Conservation (phyloP, 1,139 yeast species). For the Yamadazyma mexicana region DNA sequence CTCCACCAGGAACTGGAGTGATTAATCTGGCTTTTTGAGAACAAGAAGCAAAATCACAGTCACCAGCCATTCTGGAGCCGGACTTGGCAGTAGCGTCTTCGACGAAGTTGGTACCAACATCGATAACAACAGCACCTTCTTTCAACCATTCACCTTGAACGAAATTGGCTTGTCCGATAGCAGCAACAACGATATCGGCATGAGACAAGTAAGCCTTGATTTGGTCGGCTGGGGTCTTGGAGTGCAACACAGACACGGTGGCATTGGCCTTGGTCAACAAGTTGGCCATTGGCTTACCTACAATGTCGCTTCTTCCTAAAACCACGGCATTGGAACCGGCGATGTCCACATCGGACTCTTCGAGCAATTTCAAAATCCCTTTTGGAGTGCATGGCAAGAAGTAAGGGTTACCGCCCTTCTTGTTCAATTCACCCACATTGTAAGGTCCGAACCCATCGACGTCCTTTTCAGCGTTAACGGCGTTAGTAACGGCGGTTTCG, state of each 20-base stretch:
- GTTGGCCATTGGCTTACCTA: slow-evolving; percentile 90
- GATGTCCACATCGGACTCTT: slow-evolving; percentile 59
- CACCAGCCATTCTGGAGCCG: slow-evolving; percentile 90
- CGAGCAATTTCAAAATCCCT: slow-evolving; percentile 81
- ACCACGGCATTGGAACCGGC: slow-evolving; percentile 90
- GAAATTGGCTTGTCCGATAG: slow-evolving; percentile 82
- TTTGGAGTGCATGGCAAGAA: slow-evolving; percentile 96
- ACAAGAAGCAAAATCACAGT: slow-evolving; percentile 79
- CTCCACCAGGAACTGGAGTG: slow-evolving; percentile 99
- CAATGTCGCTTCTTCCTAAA: slow-evolving; percentile 93
- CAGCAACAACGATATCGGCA: slow-evolving; percentile 92
- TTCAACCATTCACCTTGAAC: slow-evolving; percentile 91
- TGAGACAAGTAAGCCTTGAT: slow-evolving; percentile 57
- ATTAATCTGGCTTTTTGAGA: slow-evolving; percentile 66
- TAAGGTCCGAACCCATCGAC: slow-evolving; percentile 94
- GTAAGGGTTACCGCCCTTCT: slow-evolving; percentile 81
- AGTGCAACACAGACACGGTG: slow-evolving; percentile 83
- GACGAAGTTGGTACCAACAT: slow-evolving; percentile 93
- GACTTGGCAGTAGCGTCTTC: slow-evolving; percentile 74
- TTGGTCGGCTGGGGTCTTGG: slow-evolving; percentile 60
- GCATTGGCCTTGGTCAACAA: slow-evolving; percentile 78
- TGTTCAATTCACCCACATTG: slow-evolving; percentile 90
- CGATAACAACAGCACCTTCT: slow-evolving; percentile 82
- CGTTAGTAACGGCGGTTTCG: slow-evolving; percentile 74
- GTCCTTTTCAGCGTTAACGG: slow-evolving; percentile 79